phyloP scores from a whole-genome alignment of 2,329 filamentous ascomycete species.

The Alternaria rosae region DNA sequence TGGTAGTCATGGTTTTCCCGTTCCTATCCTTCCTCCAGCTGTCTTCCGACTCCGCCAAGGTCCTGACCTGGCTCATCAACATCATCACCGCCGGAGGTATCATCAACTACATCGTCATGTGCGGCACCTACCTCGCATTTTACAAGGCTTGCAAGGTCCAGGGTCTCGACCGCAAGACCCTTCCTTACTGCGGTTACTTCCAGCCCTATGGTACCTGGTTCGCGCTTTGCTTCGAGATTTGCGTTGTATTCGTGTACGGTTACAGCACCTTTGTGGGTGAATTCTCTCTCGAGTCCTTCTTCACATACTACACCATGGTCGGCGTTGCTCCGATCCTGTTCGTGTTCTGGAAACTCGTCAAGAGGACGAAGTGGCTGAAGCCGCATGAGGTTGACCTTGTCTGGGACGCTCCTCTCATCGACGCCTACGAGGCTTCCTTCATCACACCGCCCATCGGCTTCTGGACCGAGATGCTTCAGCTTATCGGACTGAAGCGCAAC shows the following conservation, averaged over 20 bases:
- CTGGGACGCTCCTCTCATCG: constrained; percentile 51
- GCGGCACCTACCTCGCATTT: constrained; percentile 66
- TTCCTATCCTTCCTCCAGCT: constrained; percentile 78
- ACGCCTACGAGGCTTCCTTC: constrained; percentile 54
- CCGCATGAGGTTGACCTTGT: constrained; percentile 58
- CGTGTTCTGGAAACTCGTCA: constrained; percentile 69
- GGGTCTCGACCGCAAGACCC: constrained; percentile 59
- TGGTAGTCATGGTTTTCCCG: constrained; percentile 70
- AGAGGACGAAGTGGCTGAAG: constrained; percentile 63
- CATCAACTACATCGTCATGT: constrained; percentile 59
- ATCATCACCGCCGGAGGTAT: constrained; percentile 74
- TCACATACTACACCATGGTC: constrained; percentile 64
- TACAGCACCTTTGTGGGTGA: constrained; percentile 59
- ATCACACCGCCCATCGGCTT: constrained; percentile 45
- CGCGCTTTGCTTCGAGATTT: constrained; percentile 57
- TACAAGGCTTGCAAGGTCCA: constrained; percentile 57
- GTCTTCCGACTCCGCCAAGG: constrained; percentile 68
- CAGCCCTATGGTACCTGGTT: constrained; percentile 63
- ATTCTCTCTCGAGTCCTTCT: constrained; percentile 60
- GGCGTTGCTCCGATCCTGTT: constrained; percentile 61
- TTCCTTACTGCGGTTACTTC: constrained; percentile 57
- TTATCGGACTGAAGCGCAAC: constrained; percentile 43
- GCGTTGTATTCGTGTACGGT: constrained; percentile 61
- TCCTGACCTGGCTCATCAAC: constrained; percentile 76
- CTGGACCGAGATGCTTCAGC: constrained; percentile 49